These are phyloP conservation scores for Funneliformis caledonium DNA, from an alignment of 371 early-diverging fungal genomes.

Conservation along the genomic window DNA sequence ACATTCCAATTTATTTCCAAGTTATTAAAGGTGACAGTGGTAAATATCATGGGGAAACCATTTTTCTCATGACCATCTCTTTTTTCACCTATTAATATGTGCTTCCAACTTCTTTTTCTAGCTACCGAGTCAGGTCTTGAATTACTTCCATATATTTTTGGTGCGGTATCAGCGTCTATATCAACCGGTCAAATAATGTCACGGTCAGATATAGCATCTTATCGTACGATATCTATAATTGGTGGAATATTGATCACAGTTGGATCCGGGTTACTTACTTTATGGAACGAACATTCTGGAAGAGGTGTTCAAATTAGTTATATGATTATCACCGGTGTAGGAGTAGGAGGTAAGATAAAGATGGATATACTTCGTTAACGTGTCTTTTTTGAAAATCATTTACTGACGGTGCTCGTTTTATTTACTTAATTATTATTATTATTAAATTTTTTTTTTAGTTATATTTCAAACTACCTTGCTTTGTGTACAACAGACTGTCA, in stretches of 20 bases:
- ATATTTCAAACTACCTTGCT: conserved; percentile 65
- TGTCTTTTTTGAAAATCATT: not conserved
- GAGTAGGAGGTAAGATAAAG: conserved; percentile 52
- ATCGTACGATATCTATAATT: conserved; percentile 13
- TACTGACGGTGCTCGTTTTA: conserved; percentile 54
- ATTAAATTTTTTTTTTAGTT: conserved; percentile 10
- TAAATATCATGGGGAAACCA: conserved; percentile 44
- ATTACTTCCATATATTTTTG: conserved; percentile 59
- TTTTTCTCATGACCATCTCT: conserved; percentile 54
- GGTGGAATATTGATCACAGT: conserved; percentile 53
- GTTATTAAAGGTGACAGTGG: conserved; percentile 49
- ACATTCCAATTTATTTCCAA: conserved; percentile 69
- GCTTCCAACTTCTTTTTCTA: not conserved
- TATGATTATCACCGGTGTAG: conserved; percentile 65
- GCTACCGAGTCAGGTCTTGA: conserved; percentile 59
- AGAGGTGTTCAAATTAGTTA: conserved; percentile 57
- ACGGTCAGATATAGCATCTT: conserved; percentile 40
- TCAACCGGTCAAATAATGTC: conserved; percentile 46
- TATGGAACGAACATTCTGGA: conserved; percentile 50
- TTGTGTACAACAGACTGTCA: conserved; percentile 63
- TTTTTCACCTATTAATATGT: not conserved
- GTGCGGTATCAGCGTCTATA: conserved; percentile 46
- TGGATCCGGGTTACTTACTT: conserved; percentile 57
- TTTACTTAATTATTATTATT: too few relatives aligned
- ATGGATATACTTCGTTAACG: not conserved